These are phyloP conservation scores for Neoboletus magnificus DNA, from an alignment of 768 basidiomycete species.

Conservation along the genomic window DNA sequence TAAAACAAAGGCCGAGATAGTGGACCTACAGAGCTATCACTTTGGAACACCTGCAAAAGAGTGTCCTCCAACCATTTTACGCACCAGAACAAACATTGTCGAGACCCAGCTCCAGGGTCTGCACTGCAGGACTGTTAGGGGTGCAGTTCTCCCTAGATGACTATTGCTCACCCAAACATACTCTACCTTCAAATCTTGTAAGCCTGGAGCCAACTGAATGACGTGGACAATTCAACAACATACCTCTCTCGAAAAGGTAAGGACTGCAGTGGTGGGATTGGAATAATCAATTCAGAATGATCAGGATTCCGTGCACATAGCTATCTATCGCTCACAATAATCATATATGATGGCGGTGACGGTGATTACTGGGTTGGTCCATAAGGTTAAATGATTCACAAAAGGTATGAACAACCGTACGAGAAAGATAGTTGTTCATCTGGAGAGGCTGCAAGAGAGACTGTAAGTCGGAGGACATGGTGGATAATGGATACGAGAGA, in stretches of 20 bases:
- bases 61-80: not conserved
- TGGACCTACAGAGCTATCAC: not conserved
- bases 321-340: not conserved
- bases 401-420: not conserved
- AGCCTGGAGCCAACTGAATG: not conserved
- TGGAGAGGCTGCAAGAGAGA: not conserved
- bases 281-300: not conserved
- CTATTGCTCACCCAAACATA: not conserved
- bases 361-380: not conserved
- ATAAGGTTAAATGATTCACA: not conserved
- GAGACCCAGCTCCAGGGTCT: not conserved
- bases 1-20: not conserved
- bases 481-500: too few relatives aligned
- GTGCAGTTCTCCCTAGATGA: not conserved
- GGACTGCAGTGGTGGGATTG: not conserved
- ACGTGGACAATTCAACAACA: not conserved
- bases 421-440: not conserved
- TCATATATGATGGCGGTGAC: not conserved
- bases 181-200: not conserved
- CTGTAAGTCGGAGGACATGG: not conserved
- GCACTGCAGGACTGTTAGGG: not conserved
- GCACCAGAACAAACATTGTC: not conserved
- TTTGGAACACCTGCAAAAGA: not conserved
- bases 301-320: too few relatives aligned
- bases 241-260: not conserved